phyloP scores from a whole-genome alignment of 2,329 filamentous ascomycete genomes.

The Neophaeococcomyces aloes region DNA sequence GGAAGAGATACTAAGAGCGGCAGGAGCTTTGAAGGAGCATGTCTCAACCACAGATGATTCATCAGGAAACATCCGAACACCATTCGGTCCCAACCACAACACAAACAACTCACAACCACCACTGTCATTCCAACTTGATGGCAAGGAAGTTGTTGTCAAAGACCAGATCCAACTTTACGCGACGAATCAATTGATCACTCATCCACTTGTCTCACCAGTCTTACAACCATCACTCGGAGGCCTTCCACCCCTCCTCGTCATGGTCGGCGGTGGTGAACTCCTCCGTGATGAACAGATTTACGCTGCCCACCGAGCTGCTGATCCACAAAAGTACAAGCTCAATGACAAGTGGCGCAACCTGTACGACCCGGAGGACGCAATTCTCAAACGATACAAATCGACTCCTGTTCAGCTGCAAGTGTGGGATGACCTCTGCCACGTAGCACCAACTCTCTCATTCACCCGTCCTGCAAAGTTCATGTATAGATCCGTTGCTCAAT shows the following conservation, averaged over 20 bases:
- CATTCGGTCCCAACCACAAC: not conserved
- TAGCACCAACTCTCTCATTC: constrained; percentile 85
- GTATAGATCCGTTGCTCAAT: constrained; percentile 86
- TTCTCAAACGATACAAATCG: constrained; percentile 58
- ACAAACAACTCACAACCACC: constrained; percentile 14
- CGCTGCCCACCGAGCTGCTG: constrained; percentile 83
- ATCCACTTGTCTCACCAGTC: constrained; percentile 82
- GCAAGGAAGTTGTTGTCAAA: constrained; percentile 60
- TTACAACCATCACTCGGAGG: constrained; percentile 84
- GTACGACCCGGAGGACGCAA: constrained; percentile 44
- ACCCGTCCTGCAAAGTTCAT: constrained; percentile 93
- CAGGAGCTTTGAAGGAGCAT: constrained; percentile 34
- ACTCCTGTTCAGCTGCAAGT: constrained; percentile 91
- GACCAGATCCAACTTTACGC: constrained; percentile 88
- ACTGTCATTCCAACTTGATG: constrained; percentile 57
- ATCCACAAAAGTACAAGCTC: constrained; percentile 66
- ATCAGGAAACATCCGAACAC: not conserved
- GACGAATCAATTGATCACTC: constrained; percentile 71
- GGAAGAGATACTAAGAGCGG: constrained; percentile 35
- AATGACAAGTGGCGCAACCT: constrained; percentile 53
- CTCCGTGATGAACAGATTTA: constrained; percentile 93
- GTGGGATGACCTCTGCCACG: constrained; percentile 92
- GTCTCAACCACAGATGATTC: not conserved
- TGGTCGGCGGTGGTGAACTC: constrained; percentile 79
- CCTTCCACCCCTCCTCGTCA: constrained; percentile 73